phyloP scores from a whole-genome alignment of 192 early-diverging fungal species.

The Mortierella hygrophila region DNA sequence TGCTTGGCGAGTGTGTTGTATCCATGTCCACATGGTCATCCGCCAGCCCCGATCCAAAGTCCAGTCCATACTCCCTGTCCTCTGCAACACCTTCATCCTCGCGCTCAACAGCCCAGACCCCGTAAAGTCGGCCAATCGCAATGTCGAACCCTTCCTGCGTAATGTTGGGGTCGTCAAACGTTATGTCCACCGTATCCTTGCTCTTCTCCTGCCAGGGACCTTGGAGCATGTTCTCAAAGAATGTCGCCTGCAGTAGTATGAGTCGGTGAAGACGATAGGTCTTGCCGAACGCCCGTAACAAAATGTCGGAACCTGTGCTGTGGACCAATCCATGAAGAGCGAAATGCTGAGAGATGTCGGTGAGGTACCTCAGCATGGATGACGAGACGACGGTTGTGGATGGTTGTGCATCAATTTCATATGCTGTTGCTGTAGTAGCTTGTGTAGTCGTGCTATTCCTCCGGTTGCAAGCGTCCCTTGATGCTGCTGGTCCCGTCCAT shows the following conservation, averaged over 20 bases:
- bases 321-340: slow-evolving; percentile 59
- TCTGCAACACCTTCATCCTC: background rate
- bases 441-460: background rate
- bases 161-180: slow-evolving; percentile 66
- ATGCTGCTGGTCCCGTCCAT: background rate
- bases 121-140: slow-evolving; percentile 64
- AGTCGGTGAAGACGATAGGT: slow-evolving; percentile 67
- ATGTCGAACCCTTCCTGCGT: slow-evolving; percentile 66
- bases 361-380: slow-evolving; percentile 31
- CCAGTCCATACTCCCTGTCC: background rate
- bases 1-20: background rate
- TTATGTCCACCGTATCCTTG: slow-evolving; percentile 42
- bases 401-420: background rate
- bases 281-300: slow-evolving; percentile 58
- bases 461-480: too few species aligned
- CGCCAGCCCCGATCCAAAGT: too few species aligned
- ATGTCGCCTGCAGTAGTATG: slow-evolving; percentile 64
- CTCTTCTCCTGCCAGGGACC: slow-evolving; percentile 63
- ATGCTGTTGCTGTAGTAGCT: background rate
- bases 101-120: slow-evolving; percentile 34
- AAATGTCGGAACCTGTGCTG: slow-evolving; percentile 65
- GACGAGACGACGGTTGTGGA: background rate
- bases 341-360: slow-evolving; percentile 57
- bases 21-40: background rate
- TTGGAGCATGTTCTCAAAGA: slow-evolving; percentile 60